Evolutionary conservation across 257 asterid species (phyloP).

Genomic region (Echites panduratus): DNA sequence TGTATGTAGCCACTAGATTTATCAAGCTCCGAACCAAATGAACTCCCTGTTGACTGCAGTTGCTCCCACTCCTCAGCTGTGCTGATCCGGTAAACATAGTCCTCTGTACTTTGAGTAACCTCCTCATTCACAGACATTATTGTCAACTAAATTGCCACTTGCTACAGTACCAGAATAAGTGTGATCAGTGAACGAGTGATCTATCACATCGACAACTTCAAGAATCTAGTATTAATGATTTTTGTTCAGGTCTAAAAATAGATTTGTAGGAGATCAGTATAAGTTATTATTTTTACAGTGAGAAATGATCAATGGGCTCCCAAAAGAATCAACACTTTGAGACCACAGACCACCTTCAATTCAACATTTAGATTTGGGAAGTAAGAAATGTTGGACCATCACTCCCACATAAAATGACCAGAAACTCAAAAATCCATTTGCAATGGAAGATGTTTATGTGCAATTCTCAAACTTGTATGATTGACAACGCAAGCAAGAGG

Average conservation of each 20-base stretch:
- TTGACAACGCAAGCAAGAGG: neutral
- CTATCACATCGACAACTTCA: neutral
- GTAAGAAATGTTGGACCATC: neutral
- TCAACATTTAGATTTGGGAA: neutral
- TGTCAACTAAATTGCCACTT: neutral
- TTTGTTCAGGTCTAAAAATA: neutral
- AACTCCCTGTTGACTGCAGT: slow-evolving; percentile 44
- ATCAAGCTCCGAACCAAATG: slow-evolving; percentile 61
- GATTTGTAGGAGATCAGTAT: no score
- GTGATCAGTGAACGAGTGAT: neutral
- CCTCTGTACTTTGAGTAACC: neutral
- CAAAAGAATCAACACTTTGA: neutral
- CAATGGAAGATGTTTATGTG: neutral
- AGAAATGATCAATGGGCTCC: neutral
- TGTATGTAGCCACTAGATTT: slow-evolving; percentile 63
- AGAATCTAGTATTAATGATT: neutral
- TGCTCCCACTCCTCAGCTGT: slow-evolving; percentile 68
- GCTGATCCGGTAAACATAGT: slow-evolving; percentile 68
- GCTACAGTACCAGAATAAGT: neutral
- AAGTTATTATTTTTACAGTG: neutral
- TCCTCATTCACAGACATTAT: slow-evolving; percentile 1
- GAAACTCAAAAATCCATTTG: neutral
- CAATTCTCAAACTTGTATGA: neutral
- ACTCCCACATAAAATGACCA: neutral
- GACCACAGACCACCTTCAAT: neutral